Conservation (phyloP, 1,284 basidiomycete species). For the Sanguinoderma infundibulare region DNA sequence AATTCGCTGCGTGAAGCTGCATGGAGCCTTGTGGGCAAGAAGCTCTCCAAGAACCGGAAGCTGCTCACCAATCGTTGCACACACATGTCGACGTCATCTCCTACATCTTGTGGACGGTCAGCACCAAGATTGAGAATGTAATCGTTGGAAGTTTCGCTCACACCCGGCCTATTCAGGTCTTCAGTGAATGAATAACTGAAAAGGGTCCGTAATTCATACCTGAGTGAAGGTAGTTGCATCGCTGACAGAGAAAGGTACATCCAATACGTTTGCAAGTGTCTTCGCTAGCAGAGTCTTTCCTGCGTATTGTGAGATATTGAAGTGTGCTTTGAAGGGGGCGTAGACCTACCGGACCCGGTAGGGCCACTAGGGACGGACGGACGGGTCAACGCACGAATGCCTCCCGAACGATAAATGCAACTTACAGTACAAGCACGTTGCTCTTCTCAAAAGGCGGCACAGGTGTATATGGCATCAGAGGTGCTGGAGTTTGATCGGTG, state of each 20-base stretch:
- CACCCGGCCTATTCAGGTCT: slow-evolving; percentile 67
- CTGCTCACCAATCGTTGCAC: slow-evolving; percentile 75
- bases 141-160: slow-evolving; percentile 43
- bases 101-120: slow-evolving; percentile 67
- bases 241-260: slow-evolving; percentile 90
- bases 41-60: not conserved
- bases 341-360: slow-evolving; percentile 73
- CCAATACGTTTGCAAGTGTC: slow-evolving; percentile 84
- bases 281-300: slow-evolving; percentile 89
- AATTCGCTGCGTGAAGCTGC: slow-evolving; percentile 84
- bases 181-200: not conserved
- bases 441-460: slow-evolving; percentile 88
- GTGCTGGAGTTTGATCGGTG: slow-evolving; percentile 41
- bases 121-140: not conserved
- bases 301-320: slow-evolving; percentile 24
- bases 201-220: slow-evolving; percentile 40
- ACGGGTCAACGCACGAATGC: slow-evolving; percentile 13
- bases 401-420: slow-evolving; percentile 6
- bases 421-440: slow-evolving; percentile 88
- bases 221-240: slow-evolving; percentile 88
- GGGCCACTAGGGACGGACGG: slow-evolving; percentile 58
- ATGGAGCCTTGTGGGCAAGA: slow-evolving; percentile 1
- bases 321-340: not conserved
- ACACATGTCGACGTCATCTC: slow-evolving; percentile 93
- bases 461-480: slow-evolving; percentile 46